Evolutionary conservation across 441 rosid genomes (phyloP).

Genomic region (Pelargonium exstipulatum): DNA sequence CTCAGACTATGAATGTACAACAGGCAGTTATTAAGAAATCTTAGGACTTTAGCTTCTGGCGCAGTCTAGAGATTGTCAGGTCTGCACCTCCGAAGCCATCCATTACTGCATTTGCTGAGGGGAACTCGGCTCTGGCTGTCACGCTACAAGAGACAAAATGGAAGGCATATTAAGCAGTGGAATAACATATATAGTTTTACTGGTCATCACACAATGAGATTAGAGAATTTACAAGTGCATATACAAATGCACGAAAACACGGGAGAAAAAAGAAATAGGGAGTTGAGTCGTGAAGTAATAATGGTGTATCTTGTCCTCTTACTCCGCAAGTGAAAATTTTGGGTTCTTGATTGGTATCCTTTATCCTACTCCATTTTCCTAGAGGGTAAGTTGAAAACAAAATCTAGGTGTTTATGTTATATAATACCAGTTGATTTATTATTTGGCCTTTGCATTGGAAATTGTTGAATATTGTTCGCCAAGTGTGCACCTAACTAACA

Average conservation of each 20-base stretch:
- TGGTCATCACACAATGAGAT: not conserved
- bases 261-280: not conserved
- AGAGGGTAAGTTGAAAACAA: not conserved
- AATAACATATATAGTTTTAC: not conserved
- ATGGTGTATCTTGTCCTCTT: not conserved
- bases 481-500: no score
- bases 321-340: not conserved
- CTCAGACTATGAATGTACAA: no score
- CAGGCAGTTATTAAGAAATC: not conserved
- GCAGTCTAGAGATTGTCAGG: constrained; percentile 53
- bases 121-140: constrained; percentile 82
- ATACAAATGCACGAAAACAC: not conserved
- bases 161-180: not conserved
- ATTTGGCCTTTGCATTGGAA: not conserved
- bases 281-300: not conserved
- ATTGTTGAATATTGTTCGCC: not conserved
- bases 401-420: not conserved
- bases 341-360: not conserved
- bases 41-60: constrained; percentile 38
- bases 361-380: not conserved
- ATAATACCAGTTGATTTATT: not conserved
- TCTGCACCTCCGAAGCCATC: constrained; percentile 92
- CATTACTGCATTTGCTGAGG: constrained; percentile 66
- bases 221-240: not conserved
- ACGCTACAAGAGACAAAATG: constrained; percentile 33